A percentile compares a stretch with the other conserved stretches of the same genome.
Conservation (phyloP, 345 rosid species). For the Litchi chinensis region DNA sequence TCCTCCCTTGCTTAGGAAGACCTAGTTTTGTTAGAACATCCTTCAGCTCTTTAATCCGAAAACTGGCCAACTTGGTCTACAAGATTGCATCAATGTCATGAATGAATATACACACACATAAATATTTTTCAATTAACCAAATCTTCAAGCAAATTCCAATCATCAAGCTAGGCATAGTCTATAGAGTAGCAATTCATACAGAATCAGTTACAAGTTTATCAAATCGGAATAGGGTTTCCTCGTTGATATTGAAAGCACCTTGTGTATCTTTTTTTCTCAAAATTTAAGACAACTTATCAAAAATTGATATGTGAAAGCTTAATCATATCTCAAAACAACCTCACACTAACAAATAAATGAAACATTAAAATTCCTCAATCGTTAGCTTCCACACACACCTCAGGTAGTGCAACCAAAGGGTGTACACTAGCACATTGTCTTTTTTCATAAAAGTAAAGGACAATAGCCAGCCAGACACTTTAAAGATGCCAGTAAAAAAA, state of each 20-base stretch:
- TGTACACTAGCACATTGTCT: neutral
- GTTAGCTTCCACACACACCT: neutral
- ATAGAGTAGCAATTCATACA: neutral
- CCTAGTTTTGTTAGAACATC: conserved; percentile 39
- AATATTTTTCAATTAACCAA: neutral
- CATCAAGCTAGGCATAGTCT: neutral
- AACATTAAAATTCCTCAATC: neutral
- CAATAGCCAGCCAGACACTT: neutral
- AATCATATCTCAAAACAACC: neutral
- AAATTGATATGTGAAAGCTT: neutral
- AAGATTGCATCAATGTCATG: conserved; percentile 6
- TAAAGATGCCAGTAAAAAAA: neutral
- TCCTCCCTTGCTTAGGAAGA: conserved; percentile 43
- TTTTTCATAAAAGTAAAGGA: neutral
- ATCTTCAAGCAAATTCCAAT: neutral
- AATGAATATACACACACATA: neutral
- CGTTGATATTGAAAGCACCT: neutral
- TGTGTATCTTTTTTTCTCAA: neutral
- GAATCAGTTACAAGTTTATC: neutral
- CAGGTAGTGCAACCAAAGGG: neutral
- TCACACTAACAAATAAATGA: neutral
- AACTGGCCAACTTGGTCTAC: conserved; percentile 37
- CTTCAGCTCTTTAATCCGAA: conserved; percentile 47
- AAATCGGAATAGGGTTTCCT: neutral
- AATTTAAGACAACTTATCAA: neutral